Conservation (phyloP, 2,329 filamentous ascomycete species). For the Claviceps purpurea region DNA sequence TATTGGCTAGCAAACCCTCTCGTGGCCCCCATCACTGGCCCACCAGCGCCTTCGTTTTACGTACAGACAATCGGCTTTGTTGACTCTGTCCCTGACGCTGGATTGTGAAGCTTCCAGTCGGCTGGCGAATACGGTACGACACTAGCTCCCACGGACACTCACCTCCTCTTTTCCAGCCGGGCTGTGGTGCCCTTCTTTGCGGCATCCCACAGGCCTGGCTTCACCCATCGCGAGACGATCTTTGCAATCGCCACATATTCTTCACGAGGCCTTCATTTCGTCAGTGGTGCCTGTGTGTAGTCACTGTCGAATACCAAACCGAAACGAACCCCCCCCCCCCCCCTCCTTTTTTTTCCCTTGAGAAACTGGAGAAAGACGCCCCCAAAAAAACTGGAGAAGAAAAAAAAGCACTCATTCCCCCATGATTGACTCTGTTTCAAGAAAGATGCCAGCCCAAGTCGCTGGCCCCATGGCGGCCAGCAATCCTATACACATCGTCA, state of each 20-base stretch:
- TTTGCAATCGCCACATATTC: neutral
- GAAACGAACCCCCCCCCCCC: too few relatives aligned
- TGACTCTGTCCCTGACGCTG: conserved; percentile 1
- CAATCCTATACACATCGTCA: conserved; percentile 24
- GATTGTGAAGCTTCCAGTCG: neutral
- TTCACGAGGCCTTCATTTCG: neutral
- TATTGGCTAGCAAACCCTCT: conserved; percentile 15
- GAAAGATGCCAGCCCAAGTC: conserved; percentile 27
- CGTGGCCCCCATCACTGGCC: conserved; percentile 13
- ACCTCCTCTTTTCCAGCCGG: conserved; percentile 6
- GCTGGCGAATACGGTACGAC: conserved; percentile 3
- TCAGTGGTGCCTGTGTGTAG: neutral
- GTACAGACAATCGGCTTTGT: conserved; percentile 15
- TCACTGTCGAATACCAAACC: too few relatives aligned
- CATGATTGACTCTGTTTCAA: conserved; percentile 1
- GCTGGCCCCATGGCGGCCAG: conserved; percentile 24
- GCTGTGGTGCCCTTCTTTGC: conserved; percentile 8
- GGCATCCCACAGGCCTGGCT: conserved; percentile 10
- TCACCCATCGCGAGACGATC: conserved; percentile 12
- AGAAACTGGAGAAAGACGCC: too few relatives aligned
- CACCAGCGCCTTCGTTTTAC: conserved; percentile 22
- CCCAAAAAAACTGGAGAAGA: neutral
- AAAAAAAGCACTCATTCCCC: neutral
- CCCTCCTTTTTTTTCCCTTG: neutral
- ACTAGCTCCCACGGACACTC: conserved; percentile 3